A percentile compares a stretch with the other conserved stretches of the same genome.
Evolutionary conservation across 169 alveolate genomes (phyloP).

Genomic region (Plasmodium reichenowi): DNA sequence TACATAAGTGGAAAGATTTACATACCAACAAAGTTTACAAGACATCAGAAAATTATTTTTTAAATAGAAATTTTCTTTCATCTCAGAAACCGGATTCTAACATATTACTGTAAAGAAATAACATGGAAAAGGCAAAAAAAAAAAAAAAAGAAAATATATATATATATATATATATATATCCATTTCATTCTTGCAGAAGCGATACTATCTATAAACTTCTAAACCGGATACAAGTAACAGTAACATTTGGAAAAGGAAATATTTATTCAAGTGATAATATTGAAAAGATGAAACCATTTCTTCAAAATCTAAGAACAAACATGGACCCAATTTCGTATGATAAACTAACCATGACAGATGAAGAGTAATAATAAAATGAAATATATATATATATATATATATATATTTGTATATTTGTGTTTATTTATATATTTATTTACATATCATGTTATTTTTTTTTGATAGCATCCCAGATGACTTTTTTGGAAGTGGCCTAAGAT

Average conservation of each 20-base stretch:
- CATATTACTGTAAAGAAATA: conserved; percentile 28
- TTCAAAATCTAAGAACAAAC: conserved; percentile 16
- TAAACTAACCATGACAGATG: conserved; percentile 37
- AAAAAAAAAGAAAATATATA: background rate
- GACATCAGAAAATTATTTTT: background rate
- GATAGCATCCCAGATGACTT: conserved; percentile 51
- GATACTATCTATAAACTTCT: conserved; percentile 11
- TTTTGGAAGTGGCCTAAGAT: conserved; percentile 56
- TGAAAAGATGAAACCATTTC: conserved; percentile 24
- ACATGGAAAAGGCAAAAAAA: background rate
- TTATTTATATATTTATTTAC: background rate
- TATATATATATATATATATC: background rate
- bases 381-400: background rate
- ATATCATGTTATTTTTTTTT: background rate
- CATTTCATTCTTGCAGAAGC: conserved; percentile 22
- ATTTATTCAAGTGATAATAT: conserved; percentile 5
- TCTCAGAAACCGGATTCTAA: conserved; percentile 47
- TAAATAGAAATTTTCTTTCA: conserved; percentile 38
- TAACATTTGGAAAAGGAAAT: conserved; percentile 57
- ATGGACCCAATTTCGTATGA: conserved; percentile 30
- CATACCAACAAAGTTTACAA: conserved; percentile 2
- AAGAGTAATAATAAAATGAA: conserved; percentile 20
- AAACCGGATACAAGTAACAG: conserved; percentile 65
- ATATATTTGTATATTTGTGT: background rate
- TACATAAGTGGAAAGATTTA: conserved; percentile 10